phyloP scores from a whole-genome alignment of 257 asterid species.

The Forsythia suspensa region DNA sequence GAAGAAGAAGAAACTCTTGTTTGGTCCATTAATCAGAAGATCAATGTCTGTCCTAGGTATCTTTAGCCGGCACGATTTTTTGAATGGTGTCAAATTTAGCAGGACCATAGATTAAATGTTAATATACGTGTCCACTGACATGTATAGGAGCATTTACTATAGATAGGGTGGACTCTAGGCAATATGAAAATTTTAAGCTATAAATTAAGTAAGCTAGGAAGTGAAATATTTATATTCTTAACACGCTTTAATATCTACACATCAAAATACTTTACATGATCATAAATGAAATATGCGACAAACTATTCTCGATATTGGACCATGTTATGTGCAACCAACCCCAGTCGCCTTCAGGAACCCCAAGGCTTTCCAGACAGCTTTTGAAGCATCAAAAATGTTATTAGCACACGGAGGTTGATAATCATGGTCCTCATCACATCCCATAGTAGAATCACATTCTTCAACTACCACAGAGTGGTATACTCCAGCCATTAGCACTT shows the following conservation, averaged over 20 bases:
- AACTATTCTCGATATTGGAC: neutral
- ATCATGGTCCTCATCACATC: constrained; percentile 23
- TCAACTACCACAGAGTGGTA: constrained; percentile 26
- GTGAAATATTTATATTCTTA: neutral
- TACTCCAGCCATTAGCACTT: constrained; percentile 24
- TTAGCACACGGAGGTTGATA: constrained; percentile 43
- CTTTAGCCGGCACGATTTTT: neutral
- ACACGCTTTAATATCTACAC: neutral
- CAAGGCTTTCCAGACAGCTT: constrained; percentile 50
- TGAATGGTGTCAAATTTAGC: neutral
- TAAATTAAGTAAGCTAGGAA: neutral
- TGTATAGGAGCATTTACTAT: too few relatives aligned
- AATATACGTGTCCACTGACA: too few relatives aligned
- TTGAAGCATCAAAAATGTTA: constrained; percentile 48
- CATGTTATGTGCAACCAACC: constrained; percentile 39
- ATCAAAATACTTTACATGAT: neutral
- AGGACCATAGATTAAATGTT: neutral
- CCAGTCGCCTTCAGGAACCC: constrained; percentile 26
- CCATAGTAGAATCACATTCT: constrained; percentile 28
- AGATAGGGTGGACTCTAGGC: neutral
- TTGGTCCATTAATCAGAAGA: neutral
- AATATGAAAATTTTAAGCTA: neutral
- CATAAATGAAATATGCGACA: neutral
- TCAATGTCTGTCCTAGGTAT: neutral
- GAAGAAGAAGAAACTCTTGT: too few relatives aligned